Conservation (phyloP, 805 yeast genomes). For the Schwanniomyces yamadae region DNA sequence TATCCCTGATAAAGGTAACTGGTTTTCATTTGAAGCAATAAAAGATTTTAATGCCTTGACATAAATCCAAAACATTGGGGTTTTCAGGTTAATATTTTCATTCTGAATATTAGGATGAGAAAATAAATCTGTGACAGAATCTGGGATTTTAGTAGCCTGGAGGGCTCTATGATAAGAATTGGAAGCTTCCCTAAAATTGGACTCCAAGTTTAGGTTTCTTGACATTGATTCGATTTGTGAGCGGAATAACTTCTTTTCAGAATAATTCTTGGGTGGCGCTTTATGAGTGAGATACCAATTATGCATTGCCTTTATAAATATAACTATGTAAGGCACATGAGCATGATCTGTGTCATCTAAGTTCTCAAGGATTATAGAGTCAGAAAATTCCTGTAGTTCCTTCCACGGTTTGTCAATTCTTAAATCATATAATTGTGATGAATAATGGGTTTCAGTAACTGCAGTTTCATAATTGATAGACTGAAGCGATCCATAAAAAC, state of each 20-base stretch:
- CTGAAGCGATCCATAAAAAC: slow-evolving; percentile 64
- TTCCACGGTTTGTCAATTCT: slow-evolving; percentile 73
- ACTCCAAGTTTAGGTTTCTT: slow-evolving; percentile 51
- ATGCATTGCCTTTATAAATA: slow-evolving; percentile 55
- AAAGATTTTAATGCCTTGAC: slow-evolving; percentile 54
- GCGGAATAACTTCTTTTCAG: slow-evolving; percentile 43
- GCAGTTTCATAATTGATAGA: slow-evolving; percentile 56
- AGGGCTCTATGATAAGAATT: slow-evolving; percentile 35
- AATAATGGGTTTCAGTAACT: slow-evolving; percentile 74
- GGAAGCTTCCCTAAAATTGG: slow-evolving; percentile 41
- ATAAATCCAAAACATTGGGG: slow-evolving; percentile 60
- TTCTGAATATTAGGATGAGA: slow-evolving; percentile 18
- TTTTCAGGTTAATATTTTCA: slow-evolving; percentile 13
- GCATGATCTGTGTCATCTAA: slow-evolving; percentile 50
- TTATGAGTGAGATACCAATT: slow-evolving; percentile 36
- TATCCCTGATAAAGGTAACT: slow-evolving; percentile 70
- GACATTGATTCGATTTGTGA: slow-evolving; percentile 35
- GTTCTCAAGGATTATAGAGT: slow-evolving; percentile 47
- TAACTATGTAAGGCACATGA: slow-evolving; percentile 67
- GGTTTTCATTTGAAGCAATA: slow-evolving; percentile 31
- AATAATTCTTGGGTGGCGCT: slow-evolving; percentile 35
- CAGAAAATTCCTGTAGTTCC: slow-evolving; percentile 52
- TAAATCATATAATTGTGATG: slow-evolving; percentile 60
- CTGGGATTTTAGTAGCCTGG: slow-evolving; percentile 36
- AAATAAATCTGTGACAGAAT: slow-evolving; percentile 21